Conservation (phyloP, 441 rosid species). For the Iberis amara region DNA sequence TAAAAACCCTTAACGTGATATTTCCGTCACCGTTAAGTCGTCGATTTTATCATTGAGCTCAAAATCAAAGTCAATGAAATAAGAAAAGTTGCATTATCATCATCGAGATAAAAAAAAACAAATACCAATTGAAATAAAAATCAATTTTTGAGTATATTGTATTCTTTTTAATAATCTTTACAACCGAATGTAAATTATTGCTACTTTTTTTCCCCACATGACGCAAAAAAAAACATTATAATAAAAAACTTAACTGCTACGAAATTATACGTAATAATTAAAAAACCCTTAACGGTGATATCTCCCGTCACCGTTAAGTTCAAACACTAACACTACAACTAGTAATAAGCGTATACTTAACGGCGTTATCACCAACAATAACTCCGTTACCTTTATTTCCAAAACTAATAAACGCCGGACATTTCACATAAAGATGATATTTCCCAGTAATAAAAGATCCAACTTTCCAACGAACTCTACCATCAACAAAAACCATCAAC, state of each 20-base stretch:
- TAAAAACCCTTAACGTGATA: background rate
- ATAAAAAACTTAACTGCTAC: background rate
- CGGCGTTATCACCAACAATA: constrained; percentile 36
- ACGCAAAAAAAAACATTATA: no score
- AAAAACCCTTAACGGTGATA: background rate
- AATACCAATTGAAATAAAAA: background rate
- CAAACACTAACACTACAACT: constrained; percentile 59
- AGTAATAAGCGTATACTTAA: constrained; percentile 46
- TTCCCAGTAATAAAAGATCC: constrained; percentile 42
- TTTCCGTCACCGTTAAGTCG: constrained; percentile 2
- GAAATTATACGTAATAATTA: constrained; percentile 6
- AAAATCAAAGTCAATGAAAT: constrained; percentile 12
- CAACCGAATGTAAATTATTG: no score
- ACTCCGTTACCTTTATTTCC: constrained; percentile 26
- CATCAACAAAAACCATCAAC: constrained; percentile 48
- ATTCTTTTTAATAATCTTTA: no score
- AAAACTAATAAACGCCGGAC: constrained; percentile 47
- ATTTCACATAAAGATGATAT: constrained; percentile 48
- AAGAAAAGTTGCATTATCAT: no score
- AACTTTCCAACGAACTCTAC: constrained; percentile 63
- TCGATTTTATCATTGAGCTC: no score
- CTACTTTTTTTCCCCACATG: no score
- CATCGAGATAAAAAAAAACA: background rate
- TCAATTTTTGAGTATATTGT: background rate
- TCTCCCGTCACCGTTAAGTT: constrained; percentile 15